Percentiles rank a stretch among this genome's conserved stretches.
phyloP scores from a whole-genome alignment of 164 flowering plant species.

The Umbellularia californica region DNA sequence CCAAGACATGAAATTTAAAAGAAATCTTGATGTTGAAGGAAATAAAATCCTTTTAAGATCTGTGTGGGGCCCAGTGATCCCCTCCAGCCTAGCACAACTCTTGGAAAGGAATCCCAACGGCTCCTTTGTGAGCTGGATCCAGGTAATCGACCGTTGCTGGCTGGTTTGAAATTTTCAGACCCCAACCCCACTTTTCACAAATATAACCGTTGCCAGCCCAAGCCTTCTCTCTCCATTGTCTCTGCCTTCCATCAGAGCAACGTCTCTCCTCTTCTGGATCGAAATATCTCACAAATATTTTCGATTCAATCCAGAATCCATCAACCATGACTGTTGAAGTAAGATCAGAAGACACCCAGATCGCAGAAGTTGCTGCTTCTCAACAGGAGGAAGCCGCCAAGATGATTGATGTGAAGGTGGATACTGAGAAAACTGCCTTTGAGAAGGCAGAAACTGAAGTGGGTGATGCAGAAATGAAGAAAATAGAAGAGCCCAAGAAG shows the following conservation, averaged over 20 bases:
- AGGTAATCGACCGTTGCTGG: slow-evolving; percentile 40
- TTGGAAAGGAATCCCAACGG: slow-evolving; percentile 28
- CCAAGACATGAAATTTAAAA: neutral
- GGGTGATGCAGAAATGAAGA: slow-evolving; percentile 3
- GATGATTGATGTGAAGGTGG: slow-evolving; percentile 8
- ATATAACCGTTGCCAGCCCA: slow-evolving; percentile 31
- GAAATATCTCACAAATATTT: neutral
- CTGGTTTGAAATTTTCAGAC: slow-evolving; percentile 11
- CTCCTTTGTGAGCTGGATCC: slow-evolving; percentile 37
- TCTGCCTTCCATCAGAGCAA: neutral
- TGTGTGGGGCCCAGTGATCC: slow-evolving; percentile 11
- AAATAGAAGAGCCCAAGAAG: neutral
- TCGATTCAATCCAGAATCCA: neutral
- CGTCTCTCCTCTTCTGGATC: neutral
- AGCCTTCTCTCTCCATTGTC: neutral
- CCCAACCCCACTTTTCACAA: slow-evolving; percentile 3
- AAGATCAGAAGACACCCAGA: slow-evolving; percentile 19
- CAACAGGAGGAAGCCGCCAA: slow-evolving; percentile 1
- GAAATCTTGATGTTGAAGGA: neutral
- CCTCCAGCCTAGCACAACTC: slow-evolving; percentile 22
- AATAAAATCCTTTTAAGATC: neutral
- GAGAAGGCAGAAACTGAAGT: slow-evolving; percentile 13
- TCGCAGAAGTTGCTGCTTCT: slow-evolving; percentile 5
- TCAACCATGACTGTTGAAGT: slow-evolving; percentile 45
- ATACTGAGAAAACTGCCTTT: slow-evolving; percentile 3